These are phyloP conservation scores for Dioscorea cayenensis DNA, from an alignment of 116 monocot species.

Conservation along the genomic window DNA sequence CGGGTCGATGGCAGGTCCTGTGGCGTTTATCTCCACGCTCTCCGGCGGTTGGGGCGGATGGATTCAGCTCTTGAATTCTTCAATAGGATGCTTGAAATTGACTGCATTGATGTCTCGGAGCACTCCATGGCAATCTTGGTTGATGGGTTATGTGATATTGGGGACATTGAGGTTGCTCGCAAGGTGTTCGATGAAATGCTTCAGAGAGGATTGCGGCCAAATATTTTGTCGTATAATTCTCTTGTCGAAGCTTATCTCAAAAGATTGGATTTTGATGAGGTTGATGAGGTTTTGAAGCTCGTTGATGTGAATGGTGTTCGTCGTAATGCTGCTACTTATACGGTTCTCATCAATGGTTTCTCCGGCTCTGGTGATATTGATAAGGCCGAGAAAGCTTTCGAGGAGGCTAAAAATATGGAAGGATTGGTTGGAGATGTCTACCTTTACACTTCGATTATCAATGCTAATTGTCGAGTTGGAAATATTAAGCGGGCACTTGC, in stretches of 20 bases:
- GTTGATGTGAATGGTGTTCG: slow-evolving; percentile 38
- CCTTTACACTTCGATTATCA: slow-evolving; percentile 66
- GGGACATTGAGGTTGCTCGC: slow-evolving; percentile 31
- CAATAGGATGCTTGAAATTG: slow-evolving; percentile 23
- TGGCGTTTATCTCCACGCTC: slow-evolving; percentile 36
- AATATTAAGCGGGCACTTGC: slow-evolving; percentile 51
- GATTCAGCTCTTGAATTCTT: slow-evolving; percentile 43
- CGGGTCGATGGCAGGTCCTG: slow-evolving; percentile 50
- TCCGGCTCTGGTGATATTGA: slow-evolving; percentile 27
- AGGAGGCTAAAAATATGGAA: slow-evolving; percentile 30
- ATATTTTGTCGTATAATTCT: slow-evolving; percentile 60
- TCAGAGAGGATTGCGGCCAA: slow-evolving; percentile 30
- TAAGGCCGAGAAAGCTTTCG: slow-evolving; percentile 51
- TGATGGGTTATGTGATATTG: slow-evolving; percentile 49
- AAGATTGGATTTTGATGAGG: slow-evolving; percentile 29
- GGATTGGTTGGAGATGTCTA: slow-evolving; percentile 46
- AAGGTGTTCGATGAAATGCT: slow-evolving; percentile 77
- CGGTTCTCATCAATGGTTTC: slow-evolving; percentile 44
- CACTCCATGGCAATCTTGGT: slow-evolving; percentile 53
- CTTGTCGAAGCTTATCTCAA: slow-evolving; percentile 45
- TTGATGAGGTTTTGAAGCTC: slow-evolving; percentile 23
- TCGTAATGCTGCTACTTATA: slow-evolving; percentile 42
- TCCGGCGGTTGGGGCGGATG: slow-evolving; percentile 17
- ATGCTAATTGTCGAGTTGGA: slow-evolving; percentile 49
- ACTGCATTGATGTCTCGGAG: slow-evolving; percentile 29